Evolutionary conservation across 805 yeast species (phyloP).

Genomic region (Yamadazyma olivae): DNA sequence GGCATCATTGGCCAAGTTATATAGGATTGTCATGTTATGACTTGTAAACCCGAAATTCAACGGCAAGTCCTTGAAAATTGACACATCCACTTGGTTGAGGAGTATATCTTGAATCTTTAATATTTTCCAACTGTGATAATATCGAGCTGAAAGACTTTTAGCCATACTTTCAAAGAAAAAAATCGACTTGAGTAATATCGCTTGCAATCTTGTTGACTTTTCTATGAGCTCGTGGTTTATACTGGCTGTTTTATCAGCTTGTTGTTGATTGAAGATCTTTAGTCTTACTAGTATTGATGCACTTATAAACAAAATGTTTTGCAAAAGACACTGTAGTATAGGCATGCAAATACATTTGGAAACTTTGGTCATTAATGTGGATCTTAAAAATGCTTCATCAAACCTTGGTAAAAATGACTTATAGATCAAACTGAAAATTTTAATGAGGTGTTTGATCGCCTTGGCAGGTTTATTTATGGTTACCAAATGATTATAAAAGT

Average conservation of each 20-base stretch:
- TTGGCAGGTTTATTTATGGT: constrained; percentile 20
- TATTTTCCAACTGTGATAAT: not conserved
- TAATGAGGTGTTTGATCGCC: constrained; percentile 31
- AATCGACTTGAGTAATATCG: not conserved
- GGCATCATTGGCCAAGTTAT: not conserved
- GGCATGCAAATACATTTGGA: not conserved
- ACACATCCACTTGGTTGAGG: not conserved
- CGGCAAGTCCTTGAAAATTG: not conserved
- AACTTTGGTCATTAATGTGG: constrained; percentile 1
- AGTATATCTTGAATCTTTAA: not conserved
- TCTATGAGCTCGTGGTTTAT: too few species aligned
- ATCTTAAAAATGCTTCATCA: too few species aligned
- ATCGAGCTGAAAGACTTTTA: not conserved
- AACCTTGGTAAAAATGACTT: constrained; percentile 14
- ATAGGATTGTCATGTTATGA: constrained; percentile 2
- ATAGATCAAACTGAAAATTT: constrained; percentile 21
- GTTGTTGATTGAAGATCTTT: not conserved
- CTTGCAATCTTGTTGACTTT: too few species aligned
- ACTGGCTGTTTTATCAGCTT: too few species aligned
- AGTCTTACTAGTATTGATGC: not conserved
- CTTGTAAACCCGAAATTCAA: constrained; percentile 6
- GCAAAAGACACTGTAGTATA: not conserved
- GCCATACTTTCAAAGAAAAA: not conserved
- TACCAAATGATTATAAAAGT: constrained; percentile 38
- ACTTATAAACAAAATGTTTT: too few species aligned